phyloP scores from a whole-genome alignment of 169 alveolate species.

The Cryptosporidium felis region DNA sequence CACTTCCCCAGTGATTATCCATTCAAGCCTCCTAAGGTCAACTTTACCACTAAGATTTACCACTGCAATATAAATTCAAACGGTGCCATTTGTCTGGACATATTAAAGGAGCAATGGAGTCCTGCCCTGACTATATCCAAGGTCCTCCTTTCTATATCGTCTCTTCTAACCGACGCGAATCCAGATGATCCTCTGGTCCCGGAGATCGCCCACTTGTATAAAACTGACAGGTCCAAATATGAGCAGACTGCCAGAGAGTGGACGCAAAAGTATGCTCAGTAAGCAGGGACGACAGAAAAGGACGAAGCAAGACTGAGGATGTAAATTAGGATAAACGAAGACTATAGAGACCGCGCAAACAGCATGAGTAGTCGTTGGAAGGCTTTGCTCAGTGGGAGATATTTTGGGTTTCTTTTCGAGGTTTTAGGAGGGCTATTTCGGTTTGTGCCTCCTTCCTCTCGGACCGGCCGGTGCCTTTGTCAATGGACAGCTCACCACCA shows the following conservation, averaged over 20 bases:
- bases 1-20: slow-evolving; percentile 99
- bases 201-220: slow-evolving; percentile 97
- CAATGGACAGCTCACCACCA: too few species aligned
- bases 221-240: slow-evolving; percentile 92
- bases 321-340: too few species aligned
- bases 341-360: too few species aligned
- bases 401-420: too few species aligned
- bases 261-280: slow-evolving; percentile 96
- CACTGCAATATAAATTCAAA: slow-evolving; percentile 97
- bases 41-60: slow-evolving; percentile 97
- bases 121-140: slow-evolving; percentile 99
- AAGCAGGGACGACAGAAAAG: too few species aligned
- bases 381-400: too few species aligned
- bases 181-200: slow-evolving; percentile 99
- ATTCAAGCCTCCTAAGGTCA: slow-evolving; percentile 98
- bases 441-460: too few species aligned
- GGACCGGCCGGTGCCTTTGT: too few species aligned
- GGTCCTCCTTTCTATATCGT: slow-evolving; percentile 96
- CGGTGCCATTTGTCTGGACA: slow-evolving; percentile 98
- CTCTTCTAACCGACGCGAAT: slow-evolving; percentile 98
- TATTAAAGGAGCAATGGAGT: slow-evolving; percentile 98
- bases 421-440: too few species aligned
- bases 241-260: slow-evolving; percentile 98
- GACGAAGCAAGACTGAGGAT: too few species aligned
- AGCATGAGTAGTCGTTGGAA: too few species aligned